Evolutionary conservation across 2,329 filamentous ascomycete genomes (phyloP), one percentile per base, ranked within the genome.

Genomic region (Hirsutella thompsonii): DNA sequence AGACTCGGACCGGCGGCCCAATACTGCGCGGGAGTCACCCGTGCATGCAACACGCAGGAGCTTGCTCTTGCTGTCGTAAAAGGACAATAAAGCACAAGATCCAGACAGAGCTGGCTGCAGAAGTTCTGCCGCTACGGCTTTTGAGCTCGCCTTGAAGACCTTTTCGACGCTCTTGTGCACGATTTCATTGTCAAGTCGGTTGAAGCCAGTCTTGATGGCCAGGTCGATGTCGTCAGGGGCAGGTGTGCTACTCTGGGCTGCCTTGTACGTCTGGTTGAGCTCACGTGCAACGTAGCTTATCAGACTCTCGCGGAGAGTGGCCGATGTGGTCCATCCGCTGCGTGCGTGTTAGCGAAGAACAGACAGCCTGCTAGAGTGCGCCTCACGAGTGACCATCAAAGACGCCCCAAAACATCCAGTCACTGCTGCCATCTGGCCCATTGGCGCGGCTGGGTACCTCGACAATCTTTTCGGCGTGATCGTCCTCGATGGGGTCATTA

Each of bases 351-450:
- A 43, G 51, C 32, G 35, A 52, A 23, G 51, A 43, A 44, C 32
- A 30, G 19, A 33, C n/a, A 34, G 11, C 14, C 18, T 16, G 14
- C 20, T 35, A 23, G 10, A 4, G 3, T 11, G 18, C 10, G 14
- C 73, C 75, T 62, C 67, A 90, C 86, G 85, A 86, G 62, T 98
- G 92, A 1, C 92, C 92, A 57, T 98, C 92, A 61, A 96, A 98
- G 16, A 98, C 89, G 43, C 89, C 92, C 92, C 93, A 98, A 61
- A 98, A 98, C 88, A 96, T 96, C 92, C 92, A 98, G 62, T 98
- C 93, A 46, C 76, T 85, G 44, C 35, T 32, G 11, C 71, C 59
- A 28, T 57, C 52, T 19, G 55, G 52, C 20, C 53, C 55, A 28
- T 47, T 53, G 63, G 56, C 73, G 63, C 52, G 73, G 40, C 73